Evolutionary conservation across 306 rosid species (phyloP), one percentile per base, ranked within the genome.

Genomic region (Trifolium subterraneum): DNA sequence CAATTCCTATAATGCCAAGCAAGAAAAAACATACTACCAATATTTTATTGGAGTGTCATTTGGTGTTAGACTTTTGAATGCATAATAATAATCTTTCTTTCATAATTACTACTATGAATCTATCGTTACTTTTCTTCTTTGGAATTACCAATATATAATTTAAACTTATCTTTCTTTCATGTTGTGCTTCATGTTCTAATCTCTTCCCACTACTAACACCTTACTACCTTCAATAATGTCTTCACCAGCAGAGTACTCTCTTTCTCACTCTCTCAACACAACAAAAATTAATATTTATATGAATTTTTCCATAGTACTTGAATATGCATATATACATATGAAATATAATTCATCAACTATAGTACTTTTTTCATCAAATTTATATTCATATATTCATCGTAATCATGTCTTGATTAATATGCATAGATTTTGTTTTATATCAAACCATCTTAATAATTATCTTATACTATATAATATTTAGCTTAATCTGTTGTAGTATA

Each of bases 171-270:
- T 61, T 44, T 51, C 55, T 70, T 25, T 64, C 15, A 1, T n/a
- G n/a, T 4, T 14, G 48, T 50, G 4, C 51, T 59, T 19, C 1
- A 33, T 48, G 15, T 47, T 71, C 31, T 10, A 70, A 1, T 18
- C 71, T 62, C 47, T 41, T 36, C 10, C 11, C 47, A 22, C 44
- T 42, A 4, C 65, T 33, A 22, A 42, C 16, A 2, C 23, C 22
- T 6, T 6, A 64, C 11, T 64, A 31, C 47, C n/a, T 36, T 72
- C 81, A 78, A 79, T 14, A 83, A 83, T 91, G 97, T 84, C 97
- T 81, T 71, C 97, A 47, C 95, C 95, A 65, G 89, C 79, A 65
- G 92, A 91, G 97, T 87, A 77, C 72, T 79, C 67, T 58, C 38
- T 52, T 29, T 50, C 50, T 39, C 72, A 45, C 68, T 18, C 55